phyloP scores from a whole-genome alignment of 768 basidiomycete species.

The Auricularia sp. region DNA sequence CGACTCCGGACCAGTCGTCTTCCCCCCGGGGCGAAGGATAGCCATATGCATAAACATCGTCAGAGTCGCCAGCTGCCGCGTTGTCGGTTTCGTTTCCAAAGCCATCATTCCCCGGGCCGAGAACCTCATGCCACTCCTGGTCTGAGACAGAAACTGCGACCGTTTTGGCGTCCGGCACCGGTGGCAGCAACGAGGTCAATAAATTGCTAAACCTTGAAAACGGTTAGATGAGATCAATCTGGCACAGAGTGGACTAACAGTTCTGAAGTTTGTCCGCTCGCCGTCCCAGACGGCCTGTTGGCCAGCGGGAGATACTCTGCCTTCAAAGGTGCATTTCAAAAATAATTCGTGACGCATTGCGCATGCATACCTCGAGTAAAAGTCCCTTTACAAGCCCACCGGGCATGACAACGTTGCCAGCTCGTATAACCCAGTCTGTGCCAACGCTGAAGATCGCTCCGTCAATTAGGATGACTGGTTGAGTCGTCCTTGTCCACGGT shows the following conservation, averaged over 20 bases:
- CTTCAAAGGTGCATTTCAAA: conserved; percentile 23
- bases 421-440: conserved; percentile 70
- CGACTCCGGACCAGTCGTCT: conserved; percentile 69
- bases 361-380: conserved; percentile 57
- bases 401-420: conserved; percentile 65
- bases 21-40: conserved; percentile 31
- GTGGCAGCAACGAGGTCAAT: conserved; percentile 63
- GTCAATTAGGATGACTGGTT: conserved; percentile 50
- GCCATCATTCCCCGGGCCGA: conserved; percentile 43
- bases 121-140: conserved; percentile 69
- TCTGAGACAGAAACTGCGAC: conserved; percentile 72
- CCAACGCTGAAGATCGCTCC: conserved; percentile 68
- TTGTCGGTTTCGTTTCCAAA: conserved; percentile 28
- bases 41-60: conserved; percentile 54
- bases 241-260: too few relatives aligned
- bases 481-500: conserved; percentile 63
- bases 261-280: conserved; percentile 27
- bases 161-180: conserved; percentile 59
- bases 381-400: conserved; percentile 75
- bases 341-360: conserved; percentile 1
- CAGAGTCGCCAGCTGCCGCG: conserved; percentile 15
- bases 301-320: conserved; percentile 78
- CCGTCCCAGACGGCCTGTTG: conserved; percentile 37
- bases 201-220: conserved; percentile 49
- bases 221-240: too few relatives aligned